phyloP scores from a whole-genome alignment of 2,329 filamentous ascomycete genomes.

The Diplodia sapinea region DNA sequence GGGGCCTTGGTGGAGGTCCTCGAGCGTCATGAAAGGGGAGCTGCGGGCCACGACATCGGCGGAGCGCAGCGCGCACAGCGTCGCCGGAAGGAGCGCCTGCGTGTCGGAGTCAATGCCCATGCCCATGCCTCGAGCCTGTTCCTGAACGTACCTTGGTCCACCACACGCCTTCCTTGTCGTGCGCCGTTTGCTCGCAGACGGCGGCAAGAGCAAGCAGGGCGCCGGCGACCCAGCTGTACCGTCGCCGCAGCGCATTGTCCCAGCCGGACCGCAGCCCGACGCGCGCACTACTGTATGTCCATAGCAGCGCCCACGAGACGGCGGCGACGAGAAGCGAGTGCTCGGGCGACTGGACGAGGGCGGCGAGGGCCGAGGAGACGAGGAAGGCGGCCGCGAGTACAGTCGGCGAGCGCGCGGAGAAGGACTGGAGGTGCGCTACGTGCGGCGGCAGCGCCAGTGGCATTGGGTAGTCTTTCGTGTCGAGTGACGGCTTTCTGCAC shows the following conservation, averaged over 20 bases:
- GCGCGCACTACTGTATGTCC: slow-evolving; percentile 43
- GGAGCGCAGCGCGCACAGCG: slow-evolving; percentile 42
- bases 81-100: slow-evolving; percentile 46
- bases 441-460: slow-evolving; percentile 32
- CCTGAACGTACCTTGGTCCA: slow-evolving; percentile 51
- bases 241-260: slow-evolving; percentile 38
- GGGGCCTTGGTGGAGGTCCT: slow-evolving; percentile 36
- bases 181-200: slow-evolving; percentile 53
- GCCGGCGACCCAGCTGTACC: slow-evolving; percentile 49
- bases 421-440: slow-evolving; percentile 30
- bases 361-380: slow-evolving; percentile 26
- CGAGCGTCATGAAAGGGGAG: slow-evolving; percentile 36
- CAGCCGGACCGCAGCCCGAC: slow-evolving; percentile 42
- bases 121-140: not conserved
- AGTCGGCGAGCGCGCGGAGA: slow-evolving; percentile 29
- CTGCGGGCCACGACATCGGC: slow-evolving; percentile 34
- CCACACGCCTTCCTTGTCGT: slow-evolving; percentile 52
- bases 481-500: slow-evolving; percentile 29
- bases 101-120: slow-evolving; percentile 15
- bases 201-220: slow-evolving; percentile 50
- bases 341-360: slow-evolving; percentile 13
- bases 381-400: slow-evolving; percentile 19
- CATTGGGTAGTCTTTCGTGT: slow-evolving; percentile 30
- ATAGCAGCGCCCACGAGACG: slow-evolving; percentile 51
- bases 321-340: slow-evolving; percentile 53